Base-by-base conservation (phyloP, 23 red algal genomes). In the Chondrus crispus region DNA sequence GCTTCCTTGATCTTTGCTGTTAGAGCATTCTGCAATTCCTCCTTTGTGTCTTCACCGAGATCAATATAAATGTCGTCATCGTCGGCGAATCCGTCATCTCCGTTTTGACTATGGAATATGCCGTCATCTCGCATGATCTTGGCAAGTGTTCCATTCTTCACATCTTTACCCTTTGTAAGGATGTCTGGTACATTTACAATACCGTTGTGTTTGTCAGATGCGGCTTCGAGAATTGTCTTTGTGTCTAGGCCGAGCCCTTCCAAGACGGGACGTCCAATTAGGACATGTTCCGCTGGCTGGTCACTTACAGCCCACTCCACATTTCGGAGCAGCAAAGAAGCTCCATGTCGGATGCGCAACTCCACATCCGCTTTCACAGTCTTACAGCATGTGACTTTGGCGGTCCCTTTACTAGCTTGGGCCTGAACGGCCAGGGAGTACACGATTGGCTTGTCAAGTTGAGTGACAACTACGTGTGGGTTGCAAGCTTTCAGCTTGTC, bases 391-490 rank as follows among this genome's bases (percentile, higher is more conserved):
- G 63, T 69, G 2, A 69, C 35, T 5, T n/a, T 42, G 16, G 26
- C 58, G 41, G 24, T 36, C 55, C 4, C 55, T 18, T 50, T 58
- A 37, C 2, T 58, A 37, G 28, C 29, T 73, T 40, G 6, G 19
- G 30, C 44, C 19, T 48, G 6, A 76, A 47, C 78, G 41, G 78
- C 78, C 78, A 82, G 24, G 46, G 66, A 58, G 22, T 77, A 77
- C 24, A 77, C 7, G 13, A 39, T 26, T 42, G 37, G 71, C 10
- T 26, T 26, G 13, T 38, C 26, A 8, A 77, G 44, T 77, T 42
- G 26, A 7, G 37, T 44, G 29, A 46, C 44, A 26, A 39, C 43
- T 11, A n/a, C 22, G 37, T 9, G 32, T 0, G 71, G 38, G 19
- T 77, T 47, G 9, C n/a, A 10, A n/a, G 26, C 43, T 77, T 42